Base-by-base conservation (phyloP, 176 grass and related monocot species). In the Oryza meyeriana region DNA sequence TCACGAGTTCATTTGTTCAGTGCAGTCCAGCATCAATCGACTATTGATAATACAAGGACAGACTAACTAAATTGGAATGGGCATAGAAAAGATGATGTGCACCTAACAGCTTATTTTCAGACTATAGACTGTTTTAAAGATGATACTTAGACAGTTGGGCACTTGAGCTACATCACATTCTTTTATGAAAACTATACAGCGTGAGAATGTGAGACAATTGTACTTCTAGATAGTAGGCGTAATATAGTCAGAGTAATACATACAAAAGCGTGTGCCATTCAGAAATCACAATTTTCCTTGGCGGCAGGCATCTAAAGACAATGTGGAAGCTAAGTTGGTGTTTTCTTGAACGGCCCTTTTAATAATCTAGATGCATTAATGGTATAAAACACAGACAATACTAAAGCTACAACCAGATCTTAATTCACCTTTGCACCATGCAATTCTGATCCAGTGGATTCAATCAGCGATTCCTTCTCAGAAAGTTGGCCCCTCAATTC, bases 391-490 rank as follows among this genome's bases (percentile, higher is more conserved):
- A 31, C 8, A 66, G 6, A 5, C 5, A 32, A 24, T 33, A 11
- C 22, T 41, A 61, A 76, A 75, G 22, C 17, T 12, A 71, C 27
- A 75, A 71, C 58, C 52, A 69, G 35, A 79, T 69, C 45, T 14
- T 2, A 84, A n/a, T 55, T 74, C 87, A 99, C 97, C 89, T 99
- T 94, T 57, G 93, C 86, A 70, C 92, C 85, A 33, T 92, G 84
- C 58, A 99, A 71, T 64, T 99, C 88, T 0, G 91, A 91, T 79
- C 87, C 92, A 87, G 93, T 74, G 71, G 85, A 86, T 74, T 92
- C 82, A 35, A 96, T 80, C 78, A 92, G 13, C 0, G 48, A 75
- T 79, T 99, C 97, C 78, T 94, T 99, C 32, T 99, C 89, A 11
- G 80, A 87, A 55, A 96, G 88, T 71, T 87, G 97, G 57, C 69